Percentiles rank a stretch among this genome's conserved stretches.
These are phyloP conservation scores for Euphorbia peplus DNA, from an alignment of 345 rosid species.

Conservation along the genomic window DNA sequence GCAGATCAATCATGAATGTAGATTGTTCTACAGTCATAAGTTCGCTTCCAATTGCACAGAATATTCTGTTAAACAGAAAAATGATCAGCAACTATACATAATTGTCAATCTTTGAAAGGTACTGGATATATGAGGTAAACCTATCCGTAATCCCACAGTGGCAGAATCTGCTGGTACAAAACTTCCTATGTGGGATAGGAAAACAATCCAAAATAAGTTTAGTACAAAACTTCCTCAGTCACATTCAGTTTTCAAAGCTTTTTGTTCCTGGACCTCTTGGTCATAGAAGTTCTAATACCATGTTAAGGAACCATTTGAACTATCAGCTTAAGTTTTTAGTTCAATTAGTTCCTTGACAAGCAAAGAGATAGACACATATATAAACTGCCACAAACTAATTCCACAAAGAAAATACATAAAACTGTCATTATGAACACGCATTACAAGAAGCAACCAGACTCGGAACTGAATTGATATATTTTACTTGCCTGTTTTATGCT, in stretches of 20 bases:
- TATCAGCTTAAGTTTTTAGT: too few relatives aligned
- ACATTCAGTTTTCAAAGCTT: too few relatives aligned
- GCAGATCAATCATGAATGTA: slow-evolving; percentile 95
- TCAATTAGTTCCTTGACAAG: too few relatives aligned
- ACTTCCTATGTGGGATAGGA: slow-evolving; percentile 95
- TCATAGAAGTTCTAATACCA: too few relatives aligned
- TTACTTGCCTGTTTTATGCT: slow-evolving; percentile 82
- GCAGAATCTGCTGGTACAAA: slow-evolving; percentile 98
- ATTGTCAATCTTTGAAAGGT: slow-evolving; percentile 16
- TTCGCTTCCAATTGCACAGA: slow-evolving; percentile 92
- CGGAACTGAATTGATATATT: not conserved
- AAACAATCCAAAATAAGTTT: slow-evolving; percentile 52
- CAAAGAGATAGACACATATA: not conserved
- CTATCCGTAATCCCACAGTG: slow-evolving; percentile 92
- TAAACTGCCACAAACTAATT: too few relatives aligned
- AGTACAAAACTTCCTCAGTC: too few relatives aligned
- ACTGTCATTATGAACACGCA: not conserved
- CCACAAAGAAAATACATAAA: too few relatives aligned
- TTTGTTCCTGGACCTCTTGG: too few relatives aligned
- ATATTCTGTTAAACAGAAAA: slow-evolving; percentile 56
- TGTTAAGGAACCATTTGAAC: too few relatives aligned
- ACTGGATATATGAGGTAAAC: slow-evolving; percentile 34
- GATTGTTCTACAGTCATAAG: slow-evolving; percentile 90
- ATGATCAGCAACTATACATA: slow-evolving; percentile 6
- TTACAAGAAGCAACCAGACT: not conserved